These are phyloP conservation scores for Barnettozyma hawaiiensis DNA, from an alignment of 1,139 yeast genomes.

Conservation along the genomic window DNA sequence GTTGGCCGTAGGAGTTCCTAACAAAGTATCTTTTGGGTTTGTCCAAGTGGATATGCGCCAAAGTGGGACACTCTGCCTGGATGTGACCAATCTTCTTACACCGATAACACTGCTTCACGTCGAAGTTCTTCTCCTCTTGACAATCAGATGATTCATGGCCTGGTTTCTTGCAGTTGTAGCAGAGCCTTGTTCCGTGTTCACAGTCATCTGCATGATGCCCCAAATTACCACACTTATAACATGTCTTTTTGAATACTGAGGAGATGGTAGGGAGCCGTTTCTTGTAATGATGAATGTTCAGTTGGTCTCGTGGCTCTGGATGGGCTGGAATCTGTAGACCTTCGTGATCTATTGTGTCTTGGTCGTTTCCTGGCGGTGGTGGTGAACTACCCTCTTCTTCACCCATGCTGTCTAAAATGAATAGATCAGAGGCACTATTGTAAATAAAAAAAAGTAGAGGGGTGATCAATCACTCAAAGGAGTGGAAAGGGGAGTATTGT, in stretches of 20 bases:
- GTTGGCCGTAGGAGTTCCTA: not conserved
- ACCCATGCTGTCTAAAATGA: not conserved
- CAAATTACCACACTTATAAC: conserved; percentile 23
- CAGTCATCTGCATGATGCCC: conserved; percentile 25
- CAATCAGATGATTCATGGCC: conserved; percentile 22
- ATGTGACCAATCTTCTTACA: conserved; percentile 22
- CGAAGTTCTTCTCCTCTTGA: conserved; percentile 13
- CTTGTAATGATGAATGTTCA: not conserved
- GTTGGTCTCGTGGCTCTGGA: not conserved
- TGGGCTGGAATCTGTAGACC: not conserved
- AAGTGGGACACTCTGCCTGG: conserved; percentile 20
- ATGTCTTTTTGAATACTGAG: conserved; percentile 18
- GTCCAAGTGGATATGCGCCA: not conserved
- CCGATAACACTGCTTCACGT: conserved; percentile 20
- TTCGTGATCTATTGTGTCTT: not conserved
- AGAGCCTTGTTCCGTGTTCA: conserved; percentile 13
- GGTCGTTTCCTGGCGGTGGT: not conserved
- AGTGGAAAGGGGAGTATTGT: not conserved
- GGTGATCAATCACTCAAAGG: not conserved
- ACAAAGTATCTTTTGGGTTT: not conserved
- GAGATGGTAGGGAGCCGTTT: conserved; percentile 14
- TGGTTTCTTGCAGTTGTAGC: conserved; percentile 23
- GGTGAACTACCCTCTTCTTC: not conserved
- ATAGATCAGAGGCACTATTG: not conserved
- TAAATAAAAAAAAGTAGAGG: not conserved